Evolutionary conservation across 2,329 filamentous ascomycete genomes (phyloP).

Genomic region (Colletotrichum orbiculare): DNA sequence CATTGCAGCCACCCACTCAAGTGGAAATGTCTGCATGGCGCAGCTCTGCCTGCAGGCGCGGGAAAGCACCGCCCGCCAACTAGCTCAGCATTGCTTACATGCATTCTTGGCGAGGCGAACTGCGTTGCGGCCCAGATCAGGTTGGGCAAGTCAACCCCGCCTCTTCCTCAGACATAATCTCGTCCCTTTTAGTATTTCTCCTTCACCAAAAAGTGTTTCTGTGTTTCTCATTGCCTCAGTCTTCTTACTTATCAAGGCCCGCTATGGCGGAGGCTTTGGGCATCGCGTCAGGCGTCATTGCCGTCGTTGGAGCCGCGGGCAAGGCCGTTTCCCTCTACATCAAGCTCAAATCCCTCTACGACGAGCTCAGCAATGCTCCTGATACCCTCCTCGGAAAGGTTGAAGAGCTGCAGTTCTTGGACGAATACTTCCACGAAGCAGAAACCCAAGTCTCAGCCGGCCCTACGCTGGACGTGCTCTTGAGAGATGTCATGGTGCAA

Average conservation of each 20-base stretch:
- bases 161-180: too few relatives aligned
- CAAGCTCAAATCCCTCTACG: slow-evolving; percentile 34
- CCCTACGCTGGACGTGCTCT: background rate
- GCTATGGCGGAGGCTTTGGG: slow-evolving; percentile 22
- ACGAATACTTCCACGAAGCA: slow-evolving; percentile 6
- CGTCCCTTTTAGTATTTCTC: too few relatives aligned
- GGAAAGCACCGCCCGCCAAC: too few relatives aligned
- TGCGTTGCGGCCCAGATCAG: too few relatives aligned
- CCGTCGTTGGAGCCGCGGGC: slow-evolving; percentile 29
- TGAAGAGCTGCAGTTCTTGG: slow-evolving; percentile 11
- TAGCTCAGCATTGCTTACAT: too few relatives aligned
- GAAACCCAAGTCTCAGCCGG: background rate
- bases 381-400: background rate
- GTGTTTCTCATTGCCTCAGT: background rate
- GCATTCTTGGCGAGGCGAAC: too few relatives aligned
- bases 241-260: fast-evolving
- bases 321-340: slow-evolving; percentile 31
- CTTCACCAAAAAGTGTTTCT: background rate
- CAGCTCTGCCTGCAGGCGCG: too few relatives aligned
- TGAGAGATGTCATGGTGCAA: slow-evolving; percentile 3
- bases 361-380: slow-evolving; percentile 36
- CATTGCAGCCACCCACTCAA: too few relatives aligned
- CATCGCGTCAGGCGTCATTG: slow-evolving; percentile 21
- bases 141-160: too few relatives aligned
- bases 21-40: too few relatives aligned